Evolutionary conservation across 257 asterid genomes (phyloP).

Genomic region (Salvia hispanica): DNA sequence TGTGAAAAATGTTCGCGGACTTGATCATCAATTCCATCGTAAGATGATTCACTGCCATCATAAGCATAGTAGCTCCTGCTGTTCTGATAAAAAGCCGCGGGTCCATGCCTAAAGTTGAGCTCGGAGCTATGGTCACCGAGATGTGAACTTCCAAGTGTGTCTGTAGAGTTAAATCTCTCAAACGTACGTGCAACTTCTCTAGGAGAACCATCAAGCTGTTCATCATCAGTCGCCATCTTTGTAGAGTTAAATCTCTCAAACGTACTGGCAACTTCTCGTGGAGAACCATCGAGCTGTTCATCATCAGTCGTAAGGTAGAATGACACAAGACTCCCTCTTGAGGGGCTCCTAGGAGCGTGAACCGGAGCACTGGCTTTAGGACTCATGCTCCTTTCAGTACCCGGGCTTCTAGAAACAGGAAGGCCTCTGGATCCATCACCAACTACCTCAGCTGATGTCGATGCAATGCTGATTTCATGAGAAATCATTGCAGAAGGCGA

Average conservation of each 20-base stretch:
- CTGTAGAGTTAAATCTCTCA: conserved; percentile 45
- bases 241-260: conserved; percentile 44
- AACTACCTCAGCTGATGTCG: conserved; percentile 24
- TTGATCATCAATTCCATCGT: conserved; percentile 56
- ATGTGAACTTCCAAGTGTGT: conserved; percentile 42
- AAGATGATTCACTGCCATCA: conserved; percentile 74
- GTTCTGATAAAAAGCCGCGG: conserved; percentile 43
- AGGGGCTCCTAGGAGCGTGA: conserved; percentile 36
- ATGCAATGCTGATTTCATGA: conserved; percentile 30
- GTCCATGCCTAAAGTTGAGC: conserved; percentile 27
- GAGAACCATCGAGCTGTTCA: conserved; percentile 39
- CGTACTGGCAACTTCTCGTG: conserved; percentile 29
- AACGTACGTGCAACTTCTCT: conserved; percentile 34
- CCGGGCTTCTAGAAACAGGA: conserved; percentile 18
- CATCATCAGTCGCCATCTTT: conserved; percentile 48
- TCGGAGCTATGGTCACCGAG: conserved; percentile 34
- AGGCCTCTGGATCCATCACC: conserved; percentile 27
- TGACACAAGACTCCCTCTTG: conserved; percentile 37
- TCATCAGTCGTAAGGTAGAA: conserved; percentile 44
- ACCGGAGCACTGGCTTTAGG: conserved; percentile 24
- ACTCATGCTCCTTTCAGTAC: conserved; percentile 19
- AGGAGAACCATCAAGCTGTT: conserved; percentile 36
- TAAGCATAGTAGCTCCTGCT: conserved; percentile 49
- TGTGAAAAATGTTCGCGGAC: conserved; percentile 34
- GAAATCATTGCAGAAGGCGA: conserved; percentile 29